Evolutionary conservation across 1,139 yeast species (phyloP), one percentile per base, ranked within the genome.

Genomic region (Nakaseomyces kungkrabaensis): DNA sequence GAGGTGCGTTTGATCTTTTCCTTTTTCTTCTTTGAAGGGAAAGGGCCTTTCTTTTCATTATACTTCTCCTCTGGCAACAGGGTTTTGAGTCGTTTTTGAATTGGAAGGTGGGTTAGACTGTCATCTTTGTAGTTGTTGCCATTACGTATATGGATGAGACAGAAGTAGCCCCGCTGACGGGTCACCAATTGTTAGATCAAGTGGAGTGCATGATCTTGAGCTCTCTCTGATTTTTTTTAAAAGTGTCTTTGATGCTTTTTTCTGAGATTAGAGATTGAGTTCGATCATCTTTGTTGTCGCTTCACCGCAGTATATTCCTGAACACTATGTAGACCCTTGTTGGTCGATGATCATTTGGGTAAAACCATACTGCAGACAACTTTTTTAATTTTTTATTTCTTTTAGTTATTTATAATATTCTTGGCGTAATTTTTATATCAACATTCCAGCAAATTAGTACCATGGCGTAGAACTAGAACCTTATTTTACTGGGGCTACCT

Each of bases 131-230:
- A 57, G 56, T 61, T 59, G 61, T 61, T 62, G 68, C 66, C 71
- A 66, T 61, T 56, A 55, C 56, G 54, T 62, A 58, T 56, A 54
- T 60, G 68, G 68, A 60, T 81, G 73, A 70, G 75, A 76, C 89
- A 82, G 89, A 78, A 83, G 73, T 60, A 69, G 86, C 89, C 85
- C 89, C 85, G 87, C 78, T 85, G 88, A 83, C 88, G 78, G 84
- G 80, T 80, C 80, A 82, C 46, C 49, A 48, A 37, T 38, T 50
- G 51, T 70, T 77, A 71, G 83, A 68, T 63, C 66, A 77, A 76
- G 80, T 63, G 58, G 62, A 52, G 53, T 56, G 67, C 66, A 59
- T 58, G 81, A 76, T 68, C 79, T 83, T 80, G 89, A 83, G 81
- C 77, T 82, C 86, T 75, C 75, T 62, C 48, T 54, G 46, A 8